Conservation (phyloP, 345 rosid genomes). For the Melastoma malabathricum region DNA sequence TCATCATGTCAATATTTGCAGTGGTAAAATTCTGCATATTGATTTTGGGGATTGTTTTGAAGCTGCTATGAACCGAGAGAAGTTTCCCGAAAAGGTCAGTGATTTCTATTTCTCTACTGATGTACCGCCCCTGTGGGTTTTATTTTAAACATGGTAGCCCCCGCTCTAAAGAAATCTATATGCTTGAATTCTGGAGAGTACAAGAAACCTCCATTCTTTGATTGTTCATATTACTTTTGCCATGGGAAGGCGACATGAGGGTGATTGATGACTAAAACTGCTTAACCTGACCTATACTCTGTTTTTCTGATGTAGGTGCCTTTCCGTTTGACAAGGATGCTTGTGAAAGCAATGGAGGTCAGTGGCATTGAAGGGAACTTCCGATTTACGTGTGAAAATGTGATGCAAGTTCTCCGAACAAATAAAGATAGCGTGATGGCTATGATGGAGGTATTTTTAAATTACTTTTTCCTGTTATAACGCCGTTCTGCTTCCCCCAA, state of each 20-base stretch:
- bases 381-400: slow-evolving; percentile 89
- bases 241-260: no score
- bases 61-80: slow-evolving; percentile 97
- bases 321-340: slow-evolving; percentile 98
- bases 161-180: no score
- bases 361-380: slow-evolving; percentile 97
- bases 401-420: slow-evolving; percentile 88
- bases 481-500: neutral
- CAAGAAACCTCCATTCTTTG: no score
- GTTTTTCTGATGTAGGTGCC: slow-evolving; percentile 48
- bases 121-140: no score
- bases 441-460: slow-evolving; percentile 78
- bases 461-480: neutral
- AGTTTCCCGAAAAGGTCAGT: slow-evolving; percentile 98
- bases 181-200: no score
- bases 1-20: slow-evolving; percentile 22
- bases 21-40: slow-evolving; percentile 95
- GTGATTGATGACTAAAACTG: no score
- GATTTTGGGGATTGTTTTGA: slow-evolving; percentile 99
- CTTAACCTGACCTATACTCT: neutral
- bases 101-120: no score
- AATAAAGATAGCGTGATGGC: slow-evolving; percentile 95
- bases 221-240: no score
- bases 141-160: no score
- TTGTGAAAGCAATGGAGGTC: slow-evolving; percentile 98